phyloP scores from a whole-genome alignment of 2,329 filamentous ascomycete species.

The Fusarium dlaminii region DNA sequence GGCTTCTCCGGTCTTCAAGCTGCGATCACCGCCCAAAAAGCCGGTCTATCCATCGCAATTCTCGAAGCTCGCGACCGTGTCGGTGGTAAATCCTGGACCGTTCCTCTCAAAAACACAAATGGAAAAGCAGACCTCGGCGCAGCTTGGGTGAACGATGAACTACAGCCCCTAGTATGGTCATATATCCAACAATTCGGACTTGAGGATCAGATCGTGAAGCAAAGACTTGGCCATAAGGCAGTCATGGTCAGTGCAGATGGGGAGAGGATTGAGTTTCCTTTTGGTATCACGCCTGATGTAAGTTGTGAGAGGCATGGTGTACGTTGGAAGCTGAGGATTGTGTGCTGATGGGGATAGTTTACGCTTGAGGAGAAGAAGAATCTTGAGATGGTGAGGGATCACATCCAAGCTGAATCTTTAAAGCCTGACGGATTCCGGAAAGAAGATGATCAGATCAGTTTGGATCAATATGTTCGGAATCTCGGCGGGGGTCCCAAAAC shows the following conservation, averaged over 20 bases:
- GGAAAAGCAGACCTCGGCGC: slow-evolving; percentile 63
- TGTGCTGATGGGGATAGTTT: slow-evolving; percentile 37
- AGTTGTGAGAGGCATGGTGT: neutral
- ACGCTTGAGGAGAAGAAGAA: slow-evolving; percentile 45
- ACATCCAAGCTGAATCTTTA: slow-evolving; percentile 48
- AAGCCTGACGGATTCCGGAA: slow-evolving; percentile 26
- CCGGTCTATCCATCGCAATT: slow-evolving; percentile 53
- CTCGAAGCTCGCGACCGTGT: slow-evolving; percentile 61
- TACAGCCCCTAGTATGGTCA: slow-evolving; percentile 56
- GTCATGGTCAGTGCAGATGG: slow-evolving; percentile 54
- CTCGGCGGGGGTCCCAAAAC: slow-evolving; percentile 46
- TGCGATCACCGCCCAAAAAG: slow-evolving; percentile 46
- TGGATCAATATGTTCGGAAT: slow-evolving; percentile 49
- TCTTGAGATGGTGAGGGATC: slow-evolving; percentile 47
- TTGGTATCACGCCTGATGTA: slow-evolving; percentile 39
- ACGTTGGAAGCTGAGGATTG: neutral
- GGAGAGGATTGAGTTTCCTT: slow-evolving; percentile 26
- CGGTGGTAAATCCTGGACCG: slow-evolving; percentile 61
- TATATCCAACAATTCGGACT: slow-evolving; percentile 53
- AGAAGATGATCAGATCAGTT: slow-evolving; percentile 46
- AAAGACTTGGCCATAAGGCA: slow-evolving; percentile 57
- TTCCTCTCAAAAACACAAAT: slow-evolving; percentile 43
- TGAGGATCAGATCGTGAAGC: slow-evolving; percentile 50
- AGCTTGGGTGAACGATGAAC: slow-evolving; percentile 68
- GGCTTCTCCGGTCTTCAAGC: slow-evolving; percentile 53